phyloP scores from a whole-genome alignment of 495 filamentous ascomycete genomes.

The Podospora didyma region DNA sequence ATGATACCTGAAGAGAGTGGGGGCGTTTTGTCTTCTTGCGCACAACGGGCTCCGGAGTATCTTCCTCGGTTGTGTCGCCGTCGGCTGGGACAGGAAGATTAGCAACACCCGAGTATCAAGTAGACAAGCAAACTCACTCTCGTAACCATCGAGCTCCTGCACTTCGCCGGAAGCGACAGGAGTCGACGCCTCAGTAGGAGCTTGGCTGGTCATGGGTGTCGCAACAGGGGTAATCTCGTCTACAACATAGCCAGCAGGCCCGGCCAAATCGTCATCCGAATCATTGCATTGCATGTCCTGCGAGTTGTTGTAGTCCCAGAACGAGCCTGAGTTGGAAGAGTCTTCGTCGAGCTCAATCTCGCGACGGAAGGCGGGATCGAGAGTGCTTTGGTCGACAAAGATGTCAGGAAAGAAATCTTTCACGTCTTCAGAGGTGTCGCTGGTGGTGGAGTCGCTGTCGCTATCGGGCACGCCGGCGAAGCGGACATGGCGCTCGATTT shows the following conservation, averaged over 20 bases:
- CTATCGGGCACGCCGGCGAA: conserved; percentile 45
- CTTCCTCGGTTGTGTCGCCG: conserved; percentile 84
- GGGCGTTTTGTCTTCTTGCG: conserved; percentile 50
- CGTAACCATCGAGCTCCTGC: conserved; percentile 67
- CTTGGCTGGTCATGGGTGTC: conserved; percentile 46
- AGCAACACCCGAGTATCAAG: conserved; percentile 42
- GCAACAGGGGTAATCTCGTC: conserved; percentile 28
- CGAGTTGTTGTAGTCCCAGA: conserved; percentile 38
- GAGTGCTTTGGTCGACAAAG: conserved; percentile 65
- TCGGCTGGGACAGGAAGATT: conserved; percentile 59
- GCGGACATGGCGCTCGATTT: conserved; percentile 48
- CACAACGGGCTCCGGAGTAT: conserved; percentile 54
- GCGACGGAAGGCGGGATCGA: conserved; percentile 64
- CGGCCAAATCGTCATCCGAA: conserved; percentile 27
- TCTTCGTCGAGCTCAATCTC: conserved; percentile 61
- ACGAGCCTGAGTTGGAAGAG: conserved; percentile 40
- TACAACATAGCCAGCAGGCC: background rate
- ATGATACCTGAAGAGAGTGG: conserved; percentile 32
- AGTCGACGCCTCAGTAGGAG: conserved; percentile 35
- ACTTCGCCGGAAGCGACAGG: conserved; percentile 41
- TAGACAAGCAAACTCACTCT: conserved; percentile 57
- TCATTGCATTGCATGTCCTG: conserved; percentile 16
- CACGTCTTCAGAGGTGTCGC: conserved; percentile 40
- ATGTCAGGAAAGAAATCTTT: conserved; percentile 62
- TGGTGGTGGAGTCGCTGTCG: conserved; percentile 43